Conservation (phyloP, 768 basidiomycete species). For the Calocera cornea region DNA sequence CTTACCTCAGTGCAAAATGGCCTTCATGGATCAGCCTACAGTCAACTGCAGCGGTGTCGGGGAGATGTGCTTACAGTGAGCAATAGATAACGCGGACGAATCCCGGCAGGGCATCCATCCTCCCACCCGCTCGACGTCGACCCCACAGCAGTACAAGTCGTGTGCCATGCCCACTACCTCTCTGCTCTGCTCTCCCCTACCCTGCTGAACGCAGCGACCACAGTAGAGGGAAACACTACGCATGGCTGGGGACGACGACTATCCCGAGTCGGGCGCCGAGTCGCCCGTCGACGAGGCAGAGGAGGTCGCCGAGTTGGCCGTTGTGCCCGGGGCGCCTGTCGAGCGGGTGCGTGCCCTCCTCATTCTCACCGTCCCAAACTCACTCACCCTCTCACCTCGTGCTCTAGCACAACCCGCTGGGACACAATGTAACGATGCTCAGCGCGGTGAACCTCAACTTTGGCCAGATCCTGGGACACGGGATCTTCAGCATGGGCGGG, state of each 20-base stretch:
- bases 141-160: background rate
- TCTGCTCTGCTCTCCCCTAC: background rate
- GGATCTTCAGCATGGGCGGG: slow-evolving; percentile 11
- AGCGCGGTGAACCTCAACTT: slow-evolving; percentile 17
- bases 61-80: no score
- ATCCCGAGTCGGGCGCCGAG: background rate
- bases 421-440: slow-evolving; percentile 16
- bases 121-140: no score
- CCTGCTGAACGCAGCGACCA: no score
- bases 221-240: no score
- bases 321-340: background rate
- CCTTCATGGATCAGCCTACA: no score
- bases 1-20: no score
- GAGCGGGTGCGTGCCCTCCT: background rate
- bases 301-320: background rate
- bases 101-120: no score
- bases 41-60: no score
- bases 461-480: slow-evolving; percentile 9
- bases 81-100: no score
- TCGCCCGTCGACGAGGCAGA: background rate
- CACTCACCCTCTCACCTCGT: background rate
- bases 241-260: background rate
- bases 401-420: slow-evolving; percentile 14
- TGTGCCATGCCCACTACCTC: background rate
- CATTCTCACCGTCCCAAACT: background rate